Evolutionary conservation across 192 early-diverging fungal genomes (phyloP).

Genomic region (Podila epigama): DNA sequence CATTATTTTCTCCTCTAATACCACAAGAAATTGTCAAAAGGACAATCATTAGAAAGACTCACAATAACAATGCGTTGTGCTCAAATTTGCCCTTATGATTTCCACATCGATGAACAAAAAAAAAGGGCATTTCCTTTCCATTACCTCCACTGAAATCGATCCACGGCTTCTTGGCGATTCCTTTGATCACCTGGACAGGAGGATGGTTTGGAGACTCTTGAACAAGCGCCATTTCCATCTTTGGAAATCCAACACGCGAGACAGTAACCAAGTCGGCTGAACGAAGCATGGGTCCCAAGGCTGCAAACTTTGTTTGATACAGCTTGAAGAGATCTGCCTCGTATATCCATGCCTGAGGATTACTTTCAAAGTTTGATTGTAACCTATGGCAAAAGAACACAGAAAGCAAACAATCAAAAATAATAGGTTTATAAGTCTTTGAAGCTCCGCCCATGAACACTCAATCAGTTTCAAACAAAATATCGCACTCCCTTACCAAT

Average conservation of each 20-base stretch:
- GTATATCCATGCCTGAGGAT: slow-evolving; percentile 39
- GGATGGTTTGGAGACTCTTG: slow-evolving; percentile 17
- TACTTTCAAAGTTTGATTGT: slow-evolving; percentile 54
- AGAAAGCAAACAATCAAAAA: not conserved
- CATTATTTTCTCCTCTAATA: slow-evolving; percentile 34
- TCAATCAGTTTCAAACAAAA: not conserved
- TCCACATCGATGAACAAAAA: no score
- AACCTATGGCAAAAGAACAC: slow-evolving; percentile 43
- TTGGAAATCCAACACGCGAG: slow-evolving; percentile 44
- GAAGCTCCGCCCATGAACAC: no score
- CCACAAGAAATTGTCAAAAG: not conserved
- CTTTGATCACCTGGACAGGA: slow-evolving; percentile 41
- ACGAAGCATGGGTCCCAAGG: slow-evolving; percentile 42
- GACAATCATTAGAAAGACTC: not conserved
- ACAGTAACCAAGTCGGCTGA: slow-evolving; percentile 42
- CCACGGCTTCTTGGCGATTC: slow-evolving; percentile 44
- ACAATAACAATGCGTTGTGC: not conserved
- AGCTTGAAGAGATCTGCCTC: slow-evolving; percentile 49
- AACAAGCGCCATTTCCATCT: slow-evolving; percentile 44
- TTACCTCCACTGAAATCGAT: slow-evolving; percentile 48
- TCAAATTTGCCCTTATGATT: no score
- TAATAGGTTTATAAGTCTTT: not conserved
- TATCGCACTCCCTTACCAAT: slow-evolving; percentile 52
- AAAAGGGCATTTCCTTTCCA: not conserved
- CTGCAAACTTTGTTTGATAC: slow-evolving; percentile 54